These are phyloP conservation scores for Phallus indusiatus DNA, from an alignment of 768 basidiomycete species.

Conservation along the genomic window DNA sequence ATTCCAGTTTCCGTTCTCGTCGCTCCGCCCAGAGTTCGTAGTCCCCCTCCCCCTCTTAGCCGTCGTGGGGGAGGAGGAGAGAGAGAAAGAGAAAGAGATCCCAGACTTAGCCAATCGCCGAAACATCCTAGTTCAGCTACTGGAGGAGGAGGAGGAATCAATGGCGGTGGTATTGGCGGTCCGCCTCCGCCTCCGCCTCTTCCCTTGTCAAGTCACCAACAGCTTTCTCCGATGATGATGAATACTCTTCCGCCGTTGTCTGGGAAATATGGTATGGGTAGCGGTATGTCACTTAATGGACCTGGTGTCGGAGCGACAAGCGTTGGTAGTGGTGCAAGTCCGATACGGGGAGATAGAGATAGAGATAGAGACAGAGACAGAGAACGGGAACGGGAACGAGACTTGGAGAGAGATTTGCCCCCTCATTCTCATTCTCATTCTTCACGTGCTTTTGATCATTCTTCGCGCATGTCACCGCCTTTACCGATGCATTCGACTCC, in stretches of 20 bases:
- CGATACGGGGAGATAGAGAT: neutral
- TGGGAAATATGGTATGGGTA: neutral
- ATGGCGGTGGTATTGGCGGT: neutral
- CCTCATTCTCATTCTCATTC: neutral
- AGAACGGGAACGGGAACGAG: neutral
- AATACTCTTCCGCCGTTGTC: neutral
- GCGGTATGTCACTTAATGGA: neutral
- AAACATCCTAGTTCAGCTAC: neutral
- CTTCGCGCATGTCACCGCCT: neutral
- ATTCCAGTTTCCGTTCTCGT: neutral
- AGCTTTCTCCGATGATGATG: neutral
- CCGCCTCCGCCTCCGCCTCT: neutral
- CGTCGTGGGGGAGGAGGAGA: neutral
- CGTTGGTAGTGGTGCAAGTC: neutral
- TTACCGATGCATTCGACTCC: neutral
- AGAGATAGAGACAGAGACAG: neutral
- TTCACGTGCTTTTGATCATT: neutral
- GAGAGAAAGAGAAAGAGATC: neutral
- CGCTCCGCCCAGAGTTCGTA: neutral
- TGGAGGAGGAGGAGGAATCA: neutral
- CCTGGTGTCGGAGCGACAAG: neutral
- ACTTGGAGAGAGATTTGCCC: neutral
- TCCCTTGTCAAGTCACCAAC: neutral
- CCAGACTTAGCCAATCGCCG: neutral
- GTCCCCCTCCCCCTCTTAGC: neutral